Evolutionary conservation across 495 filamentous ascomycete genomes (phyloP).

Genomic region (Corynascus novoguineensis): DNA sequence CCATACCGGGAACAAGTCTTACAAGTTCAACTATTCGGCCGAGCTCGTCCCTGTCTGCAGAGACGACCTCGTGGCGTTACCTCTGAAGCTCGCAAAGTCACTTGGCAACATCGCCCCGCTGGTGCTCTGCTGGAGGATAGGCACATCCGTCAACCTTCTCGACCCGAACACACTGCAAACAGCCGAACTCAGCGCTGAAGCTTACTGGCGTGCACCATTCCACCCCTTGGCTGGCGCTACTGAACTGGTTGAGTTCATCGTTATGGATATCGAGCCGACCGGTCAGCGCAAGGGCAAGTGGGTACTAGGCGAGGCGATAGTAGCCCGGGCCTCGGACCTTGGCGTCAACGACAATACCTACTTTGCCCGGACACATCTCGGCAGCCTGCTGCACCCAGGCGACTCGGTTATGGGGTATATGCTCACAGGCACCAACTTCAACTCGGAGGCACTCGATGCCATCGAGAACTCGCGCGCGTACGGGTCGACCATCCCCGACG

Average conservation of each 20-base stretch:
- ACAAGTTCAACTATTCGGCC: constrained; percentile 85
- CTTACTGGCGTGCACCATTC: constrained; percentile 90
- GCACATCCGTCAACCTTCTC: constrained; percentile 80
- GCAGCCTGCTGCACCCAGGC: constrained; percentile 76
- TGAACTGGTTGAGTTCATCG: constrained; percentile 82
- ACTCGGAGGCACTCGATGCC: constrained; percentile 75
- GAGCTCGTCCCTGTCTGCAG: constrained; percentile 92
- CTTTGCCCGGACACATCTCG: constrained; percentile 84
- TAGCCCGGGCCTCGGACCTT: constrained; percentile 85
- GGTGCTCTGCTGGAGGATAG: constrained; percentile 75
- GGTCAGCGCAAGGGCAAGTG: constrained; percentile 73
- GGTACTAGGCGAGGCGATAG: constrained; percentile 75
- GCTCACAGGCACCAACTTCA: constrained; percentile 82
- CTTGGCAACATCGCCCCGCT: constrained; percentile 72
- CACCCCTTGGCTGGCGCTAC: constrained; percentile 73
- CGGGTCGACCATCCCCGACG: constrained; percentile 76
- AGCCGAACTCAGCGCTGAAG: constrained; percentile 68
- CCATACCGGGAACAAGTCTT: constrained; percentile 80
- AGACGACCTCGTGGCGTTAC: constrained; percentile 91
- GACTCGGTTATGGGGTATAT: constrained; percentile 92
- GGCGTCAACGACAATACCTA: constrained; percentile 80
- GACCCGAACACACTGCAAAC: constrained; percentile 90
- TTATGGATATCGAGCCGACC: constrained; percentile 87
- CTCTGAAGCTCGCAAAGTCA: constrained; percentile 75
- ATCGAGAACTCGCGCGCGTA: constrained; percentile 66